Percentiles rank a stretch among this genome's conserved stretches.
phyloP scores from a whole-genome alignment of 169 alveolate species.

The Cryptosporidium parvum region DNA sequence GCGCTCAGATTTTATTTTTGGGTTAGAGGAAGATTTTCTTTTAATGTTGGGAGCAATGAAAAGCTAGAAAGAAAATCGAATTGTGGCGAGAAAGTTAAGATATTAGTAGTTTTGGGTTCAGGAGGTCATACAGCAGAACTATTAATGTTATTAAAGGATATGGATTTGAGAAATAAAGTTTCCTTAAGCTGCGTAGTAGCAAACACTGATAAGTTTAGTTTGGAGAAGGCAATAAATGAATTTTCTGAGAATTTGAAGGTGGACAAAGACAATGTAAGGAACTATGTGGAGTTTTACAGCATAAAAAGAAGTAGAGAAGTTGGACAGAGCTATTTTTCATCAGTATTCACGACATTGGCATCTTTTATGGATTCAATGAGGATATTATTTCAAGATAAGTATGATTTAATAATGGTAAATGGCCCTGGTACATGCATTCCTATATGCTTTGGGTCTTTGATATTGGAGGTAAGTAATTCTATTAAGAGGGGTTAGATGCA shows the following conservation, averaged over 20 bases:
- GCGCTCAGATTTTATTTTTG: background rate
- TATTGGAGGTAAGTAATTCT: slow-evolving; percentile 67
- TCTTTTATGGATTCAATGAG: slow-evolving; percentile 81
- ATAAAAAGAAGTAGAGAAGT: slow-evolving; percentile 86
- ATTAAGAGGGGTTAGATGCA: background rate
- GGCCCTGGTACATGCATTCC: slow-evolving; percentile 92
- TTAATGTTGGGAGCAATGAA: background rate
- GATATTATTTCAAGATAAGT: slow-evolving; percentile 76
- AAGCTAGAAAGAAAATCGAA: no score
- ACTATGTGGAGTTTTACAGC: slow-evolving; percentile 64
- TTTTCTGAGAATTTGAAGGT: slow-evolving; percentile 16
- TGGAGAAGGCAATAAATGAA: slow-evolving; percentile 28
- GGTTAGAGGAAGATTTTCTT: background rate
- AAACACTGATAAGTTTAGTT: slow-evolving; percentile 45
- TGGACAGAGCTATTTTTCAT: slow-evolving; percentile 83
- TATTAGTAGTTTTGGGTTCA: slow-evolving; percentile 87
- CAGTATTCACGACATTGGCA: slow-evolving; percentile 84
- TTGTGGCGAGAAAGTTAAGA: background rate
- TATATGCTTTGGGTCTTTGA: slow-evolving; percentile 79
- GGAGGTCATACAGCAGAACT: slow-evolving; percentile 92
- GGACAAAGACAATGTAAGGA: background rate
- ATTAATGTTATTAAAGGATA: slow-evolving; percentile 78
- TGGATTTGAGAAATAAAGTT: slow-evolving; percentile 79
- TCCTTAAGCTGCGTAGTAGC: slow-evolving; percentile 58
- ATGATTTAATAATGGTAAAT: slow-evolving; percentile 84